Base-by-base conservation (phyloP, 306 rosid genomes). In the Trifolium dubium region DNA sequence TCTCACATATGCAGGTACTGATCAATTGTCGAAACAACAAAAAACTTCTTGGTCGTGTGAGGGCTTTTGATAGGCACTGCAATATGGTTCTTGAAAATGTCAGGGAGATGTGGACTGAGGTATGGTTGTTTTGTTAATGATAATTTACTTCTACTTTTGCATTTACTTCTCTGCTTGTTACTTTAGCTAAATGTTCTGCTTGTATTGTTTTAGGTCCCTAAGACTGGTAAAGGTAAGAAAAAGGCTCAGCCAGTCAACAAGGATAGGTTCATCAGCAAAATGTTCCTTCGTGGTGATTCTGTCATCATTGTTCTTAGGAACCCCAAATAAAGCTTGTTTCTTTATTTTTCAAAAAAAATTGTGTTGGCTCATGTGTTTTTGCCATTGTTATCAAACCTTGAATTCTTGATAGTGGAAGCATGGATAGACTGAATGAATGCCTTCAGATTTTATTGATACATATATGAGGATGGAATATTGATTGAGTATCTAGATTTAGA, bases 51-150 rank as follows among this genome's bases (percentile, higher is more conserved):
- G 99, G 99, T 3, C 94, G 92, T 28, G 96, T 91, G 12, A 85
- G 97, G 80, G 98, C 98, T 14, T 94, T 94, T 14, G 98, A 94
- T 60, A 80, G 98, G 73, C 98, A 91, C 79, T 94, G 96, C 85
- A 93, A 93, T 72, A 91, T 94, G 97, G 97, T 94, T 75, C 89
- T 94, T 64, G 98, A 94, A 76, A 94, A 94, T 85, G 99, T 94
- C 17, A 46, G 92, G 82, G 97, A 94, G 84, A 94, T 94, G 97
- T 94, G 98, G 98, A 94, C 98, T 3, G 98, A 94, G 96, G 98
- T 91, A 69, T 72, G 69, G 1, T 18, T 9, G 23, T 53, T 41
- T 72, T 65, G 11, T 56, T 23, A 13, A 15, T 32, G 50, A 66
- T 3, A 17, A 63, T 43, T 29, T 65, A 3, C 10, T 39, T 31